Evolutionary conservation across 2,329 filamentous ascomycete species (phyloP).

Genomic region (Magnaporthiopsis rhizophila): DNA sequence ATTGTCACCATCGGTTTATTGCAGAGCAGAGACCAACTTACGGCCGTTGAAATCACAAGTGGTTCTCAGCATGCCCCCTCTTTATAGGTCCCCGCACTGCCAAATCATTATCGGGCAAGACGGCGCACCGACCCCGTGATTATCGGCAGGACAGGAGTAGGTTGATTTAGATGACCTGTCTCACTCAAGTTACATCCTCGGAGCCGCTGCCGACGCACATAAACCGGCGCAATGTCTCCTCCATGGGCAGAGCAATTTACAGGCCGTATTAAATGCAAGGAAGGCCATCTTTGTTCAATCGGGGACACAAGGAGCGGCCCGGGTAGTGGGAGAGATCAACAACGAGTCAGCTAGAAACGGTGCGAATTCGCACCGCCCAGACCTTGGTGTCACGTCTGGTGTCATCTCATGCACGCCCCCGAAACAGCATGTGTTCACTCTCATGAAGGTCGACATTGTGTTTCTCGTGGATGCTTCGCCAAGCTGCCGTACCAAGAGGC

Average conservation of each 20-base stretch:
- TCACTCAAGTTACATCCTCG: not conserved
- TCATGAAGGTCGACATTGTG: not conserved
- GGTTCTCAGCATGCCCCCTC: not conserved
- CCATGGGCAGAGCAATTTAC: not conserved
- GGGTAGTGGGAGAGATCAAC: not conserved
- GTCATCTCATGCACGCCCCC: not conserved
- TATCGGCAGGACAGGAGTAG: not conserved
- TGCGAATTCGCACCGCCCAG: not conserved
- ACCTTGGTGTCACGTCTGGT: not conserved
- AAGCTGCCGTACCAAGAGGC: not conserved
- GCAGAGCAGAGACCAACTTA: not conserved
- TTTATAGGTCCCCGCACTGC: not conserved
- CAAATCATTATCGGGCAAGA: not conserved
- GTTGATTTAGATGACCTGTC: not conserved
- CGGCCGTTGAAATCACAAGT: not conserved
- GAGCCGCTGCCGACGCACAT: not conserved
- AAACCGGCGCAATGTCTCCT: not conserved
- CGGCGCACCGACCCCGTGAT: not conserved
- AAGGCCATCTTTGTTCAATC: not conserved
- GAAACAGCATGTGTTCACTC: not conserved
- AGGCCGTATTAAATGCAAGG: not conserved
- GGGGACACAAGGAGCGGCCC: not conserved
- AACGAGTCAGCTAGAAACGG: not conserved
- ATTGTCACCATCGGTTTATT: not conserved
- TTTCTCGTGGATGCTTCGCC: not conserved